Evolutionary conservation across 1,284 basidiomycete species (phyloP).

Genomic region (Sparassis latifolia): DNA sequence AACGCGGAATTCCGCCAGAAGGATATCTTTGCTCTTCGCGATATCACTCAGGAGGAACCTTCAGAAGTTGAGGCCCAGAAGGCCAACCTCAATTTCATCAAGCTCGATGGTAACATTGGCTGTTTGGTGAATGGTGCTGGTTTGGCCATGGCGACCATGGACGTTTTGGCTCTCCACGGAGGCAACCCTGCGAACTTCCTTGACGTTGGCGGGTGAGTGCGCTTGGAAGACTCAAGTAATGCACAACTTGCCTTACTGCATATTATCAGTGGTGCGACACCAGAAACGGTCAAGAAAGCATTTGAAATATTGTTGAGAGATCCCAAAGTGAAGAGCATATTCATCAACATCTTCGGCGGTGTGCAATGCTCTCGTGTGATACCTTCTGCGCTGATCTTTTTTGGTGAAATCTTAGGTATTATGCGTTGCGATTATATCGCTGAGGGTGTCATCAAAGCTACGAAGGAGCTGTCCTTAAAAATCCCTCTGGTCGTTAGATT

Average conservation of each 20-base stretch:
- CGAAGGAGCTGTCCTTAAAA: conserved; percentile 81
- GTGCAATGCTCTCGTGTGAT: conserved; percentile 2
- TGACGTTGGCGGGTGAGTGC: conserved; percentile 86
- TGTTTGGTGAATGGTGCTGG: conserved; percentile 99
- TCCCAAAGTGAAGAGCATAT: conserved; percentile 94
- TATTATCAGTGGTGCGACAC: conserved; percentile 79
- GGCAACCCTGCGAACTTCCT: conserved; percentile 98
- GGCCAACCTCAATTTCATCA: conserved; percentile 97
- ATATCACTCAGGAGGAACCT: conserved; percentile 92
- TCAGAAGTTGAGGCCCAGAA: conserved; percentile 96
- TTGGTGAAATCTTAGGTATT: conserved; percentile 53
- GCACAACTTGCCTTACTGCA: conserved; percentile 3
- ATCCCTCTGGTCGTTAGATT: conserved; percentile 92
- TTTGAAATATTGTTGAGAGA: conserved; percentile 93
- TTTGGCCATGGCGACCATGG: conserved; percentile 99
- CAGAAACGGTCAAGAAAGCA: conserved; percentile 98
- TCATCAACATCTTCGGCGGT: conserved; percentile 96
- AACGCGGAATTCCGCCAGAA: conserved; percentile 98
- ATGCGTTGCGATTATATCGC: conserved; percentile 99
- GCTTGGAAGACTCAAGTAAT: background rate
- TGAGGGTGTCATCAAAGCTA: conserved; percentile 97
- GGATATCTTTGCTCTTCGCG: conserved; percentile 87
- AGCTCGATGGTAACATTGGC: conserved; percentile 96
- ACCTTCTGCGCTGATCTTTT: background rate
- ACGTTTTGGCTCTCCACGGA: conserved; percentile 92